phyloP scores from a whole-genome alignment of 306 rosid genomes.

The Gastrolobium villosum region DNA sequence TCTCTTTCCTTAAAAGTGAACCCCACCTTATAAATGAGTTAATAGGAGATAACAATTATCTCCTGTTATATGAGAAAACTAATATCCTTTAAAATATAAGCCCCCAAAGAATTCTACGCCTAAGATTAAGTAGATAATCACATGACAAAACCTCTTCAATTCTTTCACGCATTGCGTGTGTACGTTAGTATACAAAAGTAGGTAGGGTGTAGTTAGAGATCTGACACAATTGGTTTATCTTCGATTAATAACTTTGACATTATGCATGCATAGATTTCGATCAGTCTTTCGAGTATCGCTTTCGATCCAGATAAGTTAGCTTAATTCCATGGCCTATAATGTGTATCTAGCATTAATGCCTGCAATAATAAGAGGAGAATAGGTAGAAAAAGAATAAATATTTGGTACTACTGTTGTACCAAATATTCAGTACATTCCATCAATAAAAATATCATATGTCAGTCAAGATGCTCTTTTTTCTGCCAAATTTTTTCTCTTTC shows the following conservation, averaged over 20 bases:
- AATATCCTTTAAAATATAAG: background rate
- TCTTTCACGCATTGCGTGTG: conserved; percentile 24
- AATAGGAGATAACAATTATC: too few relatives aligned
- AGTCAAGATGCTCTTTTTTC: too few relatives aligned
- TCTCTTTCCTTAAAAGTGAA: too few relatives aligned
- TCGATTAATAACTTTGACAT: conserved; percentile 43
- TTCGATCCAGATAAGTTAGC: conserved; percentile 35
- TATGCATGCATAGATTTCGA: conserved; percentile 7
- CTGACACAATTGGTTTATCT: conserved; percentile 4
- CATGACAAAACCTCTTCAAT: background rate
- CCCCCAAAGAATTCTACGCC: background rate
- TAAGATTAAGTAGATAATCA: conserved; percentile 11
- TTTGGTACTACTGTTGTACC: too few relatives aligned
- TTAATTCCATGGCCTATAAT: background rate
- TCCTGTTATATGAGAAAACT: too few relatives aligned
- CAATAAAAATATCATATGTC: too few relatives aligned
- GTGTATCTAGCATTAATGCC: background rate
- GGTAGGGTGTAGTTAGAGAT: conserved; percentile 21
- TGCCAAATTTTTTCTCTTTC: too few relatives aligned
- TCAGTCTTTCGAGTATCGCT: background rate
- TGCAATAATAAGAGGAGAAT: too few relatives aligned
- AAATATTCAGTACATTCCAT: too few relatives aligned
- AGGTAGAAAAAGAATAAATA: too few relatives aligned
- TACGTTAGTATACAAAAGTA: background rate
- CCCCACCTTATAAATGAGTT: too few relatives aligned